These are phyloP conservation scores for Mycena indigotica DNA, from an alignment of 768 basidiomycete species.

Conservation along the genomic window DNA sequence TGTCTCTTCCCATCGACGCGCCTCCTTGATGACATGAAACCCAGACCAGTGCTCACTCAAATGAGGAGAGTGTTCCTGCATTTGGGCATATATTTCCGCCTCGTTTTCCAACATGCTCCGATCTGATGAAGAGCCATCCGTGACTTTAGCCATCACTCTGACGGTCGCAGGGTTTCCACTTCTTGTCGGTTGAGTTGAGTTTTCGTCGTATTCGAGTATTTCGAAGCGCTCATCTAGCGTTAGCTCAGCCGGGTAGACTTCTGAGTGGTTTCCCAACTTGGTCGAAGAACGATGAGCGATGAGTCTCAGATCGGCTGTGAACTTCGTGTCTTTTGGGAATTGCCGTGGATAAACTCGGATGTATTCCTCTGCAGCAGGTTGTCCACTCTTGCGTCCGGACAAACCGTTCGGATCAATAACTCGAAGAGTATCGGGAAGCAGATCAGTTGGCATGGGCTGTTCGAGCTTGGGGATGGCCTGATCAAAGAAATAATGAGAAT, in stretches of 20 bases:
- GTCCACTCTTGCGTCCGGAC: neutral
- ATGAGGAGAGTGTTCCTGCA: neutral
- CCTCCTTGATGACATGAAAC: neutral
- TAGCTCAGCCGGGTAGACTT: neutral
- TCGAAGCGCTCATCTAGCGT: constrained; percentile 1
- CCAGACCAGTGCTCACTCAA: constrained; percentile 8
- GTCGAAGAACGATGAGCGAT: neutral
- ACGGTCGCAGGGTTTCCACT: neutral
- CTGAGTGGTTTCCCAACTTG: neutral
- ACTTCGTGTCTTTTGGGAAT: neutral
- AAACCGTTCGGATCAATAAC: neutral
- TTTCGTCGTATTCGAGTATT: neutral
- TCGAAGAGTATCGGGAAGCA: constrained; percentile 5
- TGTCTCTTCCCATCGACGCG: neutral
- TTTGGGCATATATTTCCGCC: neutral
- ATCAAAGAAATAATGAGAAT: neutral
- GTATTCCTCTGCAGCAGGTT: neutral
- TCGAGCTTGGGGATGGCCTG: constrained; percentile 14
- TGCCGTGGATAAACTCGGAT: constrained; percentile 6
- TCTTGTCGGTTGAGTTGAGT: neutral
- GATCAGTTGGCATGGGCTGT: constrained; percentile 4
- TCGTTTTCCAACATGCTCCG: constrained; percentile 9
- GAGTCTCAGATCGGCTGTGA: neutral
- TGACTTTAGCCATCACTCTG: constrained; percentile 4
- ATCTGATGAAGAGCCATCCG: neutral